phyloP scores from a whole-genome alignment of 805 yeast species.

The Wickerhamiella siamensis region DNA sequence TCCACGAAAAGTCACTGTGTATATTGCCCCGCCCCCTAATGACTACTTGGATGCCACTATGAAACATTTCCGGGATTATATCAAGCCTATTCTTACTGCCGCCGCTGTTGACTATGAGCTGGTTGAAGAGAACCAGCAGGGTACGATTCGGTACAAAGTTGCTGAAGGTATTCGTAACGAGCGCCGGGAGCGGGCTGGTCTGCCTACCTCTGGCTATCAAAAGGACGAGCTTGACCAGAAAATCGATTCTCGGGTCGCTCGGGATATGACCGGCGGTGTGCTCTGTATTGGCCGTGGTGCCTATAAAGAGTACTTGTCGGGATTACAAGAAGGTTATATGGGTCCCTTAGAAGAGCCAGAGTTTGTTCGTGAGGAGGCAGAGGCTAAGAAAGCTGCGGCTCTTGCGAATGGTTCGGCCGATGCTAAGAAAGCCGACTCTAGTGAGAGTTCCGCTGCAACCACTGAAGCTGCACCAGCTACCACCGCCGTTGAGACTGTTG shows the following conservation, averaged over 20 bases:
- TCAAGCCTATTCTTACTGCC: constrained; percentile 75
- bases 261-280: constrained; percentile 59
- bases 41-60: constrained; percentile 67
- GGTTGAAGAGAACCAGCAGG: constrained; percentile 67
- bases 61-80: constrained; percentile 57
- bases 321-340: constrained; percentile 85
- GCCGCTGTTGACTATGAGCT: constrained; percentile 70
- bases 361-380: constrained; percentile 15
- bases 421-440: constrained; percentile 2
- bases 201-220: constrained; percentile 16
- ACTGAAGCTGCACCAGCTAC: constrained; percentile 1
- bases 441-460: not conserved
- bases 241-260: constrained; percentile 24
- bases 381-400: constrained; percentile 6
- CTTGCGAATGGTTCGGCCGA: constrained; percentile 9
- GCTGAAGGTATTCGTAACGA: constrained; percentile 68
- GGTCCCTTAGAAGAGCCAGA: constrained; percentile 65
- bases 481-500: not conserved
- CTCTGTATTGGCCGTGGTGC: constrained; percentile 93
- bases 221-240: constrained; percentile 22
- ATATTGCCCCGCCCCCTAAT: constrained; percentile 93
- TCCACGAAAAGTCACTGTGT: constrained; percentile 68
- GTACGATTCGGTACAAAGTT: constrained; percentile 67
- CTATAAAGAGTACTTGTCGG: constrained; percentile 78
- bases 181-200: constrained; percentile 33